phyloP scores from a whole-genome alignment of 352 stramenopile species.

The Phytophthora rubi region DNA sequence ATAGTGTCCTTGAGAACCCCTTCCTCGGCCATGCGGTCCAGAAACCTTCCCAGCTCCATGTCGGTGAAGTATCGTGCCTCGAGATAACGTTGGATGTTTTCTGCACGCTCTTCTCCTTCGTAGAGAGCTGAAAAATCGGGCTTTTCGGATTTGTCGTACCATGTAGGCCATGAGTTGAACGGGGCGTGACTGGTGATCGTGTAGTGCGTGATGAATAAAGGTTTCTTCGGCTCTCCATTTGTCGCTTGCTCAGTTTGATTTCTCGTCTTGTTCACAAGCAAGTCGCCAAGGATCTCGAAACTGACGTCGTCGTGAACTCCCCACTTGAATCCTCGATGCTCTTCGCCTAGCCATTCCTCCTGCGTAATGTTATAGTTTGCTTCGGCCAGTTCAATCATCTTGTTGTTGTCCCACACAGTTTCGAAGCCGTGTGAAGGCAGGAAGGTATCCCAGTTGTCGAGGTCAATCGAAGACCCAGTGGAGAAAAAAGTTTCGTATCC shows the following conservation, averaged over 20 bases:
- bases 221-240: constrained; percentile 32
- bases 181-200: constrained; percentile 60
- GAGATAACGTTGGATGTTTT: constrained; percentile 50
- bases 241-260: constrained; percentile 30
- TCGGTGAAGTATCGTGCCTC: constrained; percentile 68
- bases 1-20: constrained; percentile 65
- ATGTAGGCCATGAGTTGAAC: constrained; percentile 41
- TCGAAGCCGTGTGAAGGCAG: constrained; percentile 60
- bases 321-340: constrained; percentile 34
- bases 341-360: constrained; percentile 35
- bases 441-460: constrained; percentile 61
- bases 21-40: constrained; percentile 49
- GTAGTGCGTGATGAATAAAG: constrained; percentile 66
- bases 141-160: constrained; percentile 50
- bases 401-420: constrained; percentile 39
- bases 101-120: constrained; percentile 31
- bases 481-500: constrained; percentile 26
- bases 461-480: constrained; percentile 45
- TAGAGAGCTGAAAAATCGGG: constrained; percentile 64
- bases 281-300: constrained; percentile 51
- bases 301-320: constrained; percentile 60
- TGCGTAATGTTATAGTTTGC: constrained; percentile 35
- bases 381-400: constrained; percentile 48
- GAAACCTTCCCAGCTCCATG: constrained; percentile 57
- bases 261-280: constrained; percentile 54